Evolutionary conservation across 2,329 filamentous ascomycete species (phyloP).

Genomic region (Phialocephala sp.): DNA sequence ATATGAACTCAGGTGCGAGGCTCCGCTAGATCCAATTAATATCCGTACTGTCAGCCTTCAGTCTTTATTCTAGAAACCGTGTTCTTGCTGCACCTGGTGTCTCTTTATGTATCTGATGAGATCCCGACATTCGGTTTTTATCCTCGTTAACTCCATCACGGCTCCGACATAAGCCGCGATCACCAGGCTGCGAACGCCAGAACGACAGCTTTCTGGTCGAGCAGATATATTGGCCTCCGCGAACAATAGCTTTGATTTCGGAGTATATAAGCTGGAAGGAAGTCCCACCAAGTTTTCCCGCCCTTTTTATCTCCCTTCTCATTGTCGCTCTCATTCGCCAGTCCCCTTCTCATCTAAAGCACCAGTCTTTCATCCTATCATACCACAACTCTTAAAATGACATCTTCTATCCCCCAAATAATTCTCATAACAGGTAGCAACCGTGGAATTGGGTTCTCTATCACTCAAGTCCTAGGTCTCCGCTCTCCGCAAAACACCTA

Average conservation of each 20-base stretch:
- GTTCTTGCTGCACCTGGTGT: background rate
- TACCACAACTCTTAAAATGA: background rate
- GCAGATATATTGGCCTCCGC: background rate
- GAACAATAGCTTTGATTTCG: background rate
- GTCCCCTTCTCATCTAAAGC: background rate
- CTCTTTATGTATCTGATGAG: background rate
- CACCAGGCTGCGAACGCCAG: background rate
- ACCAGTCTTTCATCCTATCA: background rate
- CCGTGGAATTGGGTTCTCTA: slow-evolving; percentile 44
- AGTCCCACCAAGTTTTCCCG: background rate
- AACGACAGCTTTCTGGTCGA: background rate
- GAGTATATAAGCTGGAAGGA: background rate
- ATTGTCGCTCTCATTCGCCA: background rate
- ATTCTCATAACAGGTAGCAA: slow-evolving; percentile 31
- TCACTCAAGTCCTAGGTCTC: slow-evolving; percentile 40
- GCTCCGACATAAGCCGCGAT: background rate
- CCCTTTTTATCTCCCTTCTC: background rate
- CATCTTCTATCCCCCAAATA: background rate
- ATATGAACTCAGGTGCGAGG: background rate
- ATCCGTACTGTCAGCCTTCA: background rate
- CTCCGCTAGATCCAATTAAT: background rate
- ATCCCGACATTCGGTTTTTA: slow-evolving; percentile 9
- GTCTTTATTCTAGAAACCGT: no score
- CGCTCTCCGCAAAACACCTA: slow-evolving; percentile 37
- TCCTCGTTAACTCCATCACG: slow-evolving; percentile 7